Base-by-base conservation (phyloP, 768 basidiomycete species). In the Coprinellus micaceus region DNA sequence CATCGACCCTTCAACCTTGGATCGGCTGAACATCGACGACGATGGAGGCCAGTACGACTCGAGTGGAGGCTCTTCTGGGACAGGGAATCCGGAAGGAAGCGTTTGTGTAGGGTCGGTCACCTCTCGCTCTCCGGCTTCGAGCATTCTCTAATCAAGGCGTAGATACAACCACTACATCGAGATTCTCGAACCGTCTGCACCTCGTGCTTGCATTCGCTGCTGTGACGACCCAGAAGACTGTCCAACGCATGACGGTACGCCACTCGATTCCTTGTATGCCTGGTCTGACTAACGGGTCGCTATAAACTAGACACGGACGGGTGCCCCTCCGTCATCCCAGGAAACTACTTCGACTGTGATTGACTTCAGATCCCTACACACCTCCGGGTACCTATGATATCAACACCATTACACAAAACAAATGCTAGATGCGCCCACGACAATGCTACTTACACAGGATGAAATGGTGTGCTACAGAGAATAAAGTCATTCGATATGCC, bases 101-200 rank as follows among this genome's bases (percentile, higher is more conserved):
- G 71, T 74, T 6, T 84, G 82, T 59, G 61, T 75, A 15, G 82
- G 81, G 77, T 82, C 48, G 47, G 73, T 68, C 13, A 39, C n/a
- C 25, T 17, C 3, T 53, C 41, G 22, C 3, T 39, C 3, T 40
- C 22, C 2, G 30, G n/a, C 15, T 21, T 33, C 30, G 9, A 47
- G 33, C 13, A 11, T 41, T 24, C 58, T 40, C 17, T 52, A 47
- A 1, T 26, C 22, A 15, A 6, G 36, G 28, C 13, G 25, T 41
- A 71, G 70, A 22, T 84, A 81, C 64, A 82, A 82, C 36, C 81
- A 83, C 64, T 84, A 83, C 60, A 80, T 83, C 21, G 83, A 84
- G 59, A 67, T 83, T 17, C 72, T 83, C 25, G 83, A 84, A 63
- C 83, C 82, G 11, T 69, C 69, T 21, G 80, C 69, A 4, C 66